phyloP scores from a whole-genome alignment of 441 rosid genomes.

The Biscutella laevigata region DNA sequence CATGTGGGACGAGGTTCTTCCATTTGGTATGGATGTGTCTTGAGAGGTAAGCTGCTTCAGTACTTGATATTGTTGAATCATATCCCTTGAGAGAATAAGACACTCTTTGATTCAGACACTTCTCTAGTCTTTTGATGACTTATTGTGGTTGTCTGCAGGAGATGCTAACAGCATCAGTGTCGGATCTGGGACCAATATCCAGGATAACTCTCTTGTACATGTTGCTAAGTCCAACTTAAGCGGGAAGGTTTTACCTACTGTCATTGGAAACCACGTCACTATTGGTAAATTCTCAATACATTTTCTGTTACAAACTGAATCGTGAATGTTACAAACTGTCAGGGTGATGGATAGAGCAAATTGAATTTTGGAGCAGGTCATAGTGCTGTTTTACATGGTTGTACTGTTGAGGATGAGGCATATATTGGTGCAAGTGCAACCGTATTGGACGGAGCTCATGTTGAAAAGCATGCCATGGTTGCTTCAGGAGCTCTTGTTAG shows the following conservation, averaged over 20 bases:
- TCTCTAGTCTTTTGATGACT: not conserved
- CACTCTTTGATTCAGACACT: slow-evolving; percentile 1
- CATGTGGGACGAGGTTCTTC: slow-evolving; percentile 57
- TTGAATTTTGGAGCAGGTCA: slow-evolving; percentile 48
- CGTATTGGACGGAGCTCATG: slow-evolving; percentile 60
- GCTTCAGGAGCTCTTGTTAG: slow-evolving; percentile 67
- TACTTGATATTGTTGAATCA: not conserved
- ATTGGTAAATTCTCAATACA: slow-evolving; percentile 30
- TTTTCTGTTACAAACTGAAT: slow-evolving; percentile 7
- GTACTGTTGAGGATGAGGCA: slow-evolving; percentile 65
- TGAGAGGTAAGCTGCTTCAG: slow-evolving; percentile 35
- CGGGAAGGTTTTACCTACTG: slow-evolving; percentile 59
- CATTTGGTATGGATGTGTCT: slow-evolving; percentile 69
- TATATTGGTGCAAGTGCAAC: slow-evolving; percentile 63
- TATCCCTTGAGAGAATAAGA: not conserved
- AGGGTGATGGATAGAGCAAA: not conserved
- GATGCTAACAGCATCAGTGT: slow-evolving; percentile 60
- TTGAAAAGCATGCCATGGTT: slow-evolving; percentile 65
- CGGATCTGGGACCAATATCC: slow-evolving; percentile 65
- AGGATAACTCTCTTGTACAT: slow-evolving; percentile 61
- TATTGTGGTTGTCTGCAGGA: slow-evolving; percentile 40
- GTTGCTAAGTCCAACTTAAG: slow-evolving; percentile 63
- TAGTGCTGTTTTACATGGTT: slow-evolving; percentile 66
- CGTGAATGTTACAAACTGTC: not conserved
- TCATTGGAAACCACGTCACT: slow-evolving; percentile 58